phyloP scores from a whole-genome alignment of 106 monocot species.

The Dioscorea dumetorum region DNA sequence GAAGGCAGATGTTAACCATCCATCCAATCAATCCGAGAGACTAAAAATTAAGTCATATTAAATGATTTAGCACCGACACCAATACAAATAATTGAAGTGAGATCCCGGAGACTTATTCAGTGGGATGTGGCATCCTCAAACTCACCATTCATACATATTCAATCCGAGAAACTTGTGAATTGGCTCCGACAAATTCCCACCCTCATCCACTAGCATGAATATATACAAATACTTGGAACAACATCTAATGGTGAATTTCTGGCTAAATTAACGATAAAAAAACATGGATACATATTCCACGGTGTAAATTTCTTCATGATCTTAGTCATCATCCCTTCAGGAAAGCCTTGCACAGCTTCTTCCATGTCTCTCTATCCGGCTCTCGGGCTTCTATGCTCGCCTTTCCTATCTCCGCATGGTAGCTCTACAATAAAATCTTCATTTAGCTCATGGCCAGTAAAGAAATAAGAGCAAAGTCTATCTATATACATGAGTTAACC shows the following conservation, averaged over 20 bases:
- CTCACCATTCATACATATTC: neutral
- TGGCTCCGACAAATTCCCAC: neutral
- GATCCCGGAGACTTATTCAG: neutral
- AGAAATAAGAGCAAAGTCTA: no score
- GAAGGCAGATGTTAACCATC: neutral
- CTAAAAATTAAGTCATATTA: neutral
- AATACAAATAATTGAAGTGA: neutral
- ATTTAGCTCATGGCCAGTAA: neutral
- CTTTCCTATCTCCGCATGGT: conserved; percentile 34
- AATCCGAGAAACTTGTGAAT: neutral
- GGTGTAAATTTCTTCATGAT: neutral
- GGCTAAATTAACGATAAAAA: neutral
- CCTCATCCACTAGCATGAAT: neutral
- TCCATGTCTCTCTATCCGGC: conserved; percentile 38
- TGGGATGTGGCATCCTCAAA: neutral
- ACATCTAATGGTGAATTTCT: no score
- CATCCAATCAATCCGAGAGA: neutral
- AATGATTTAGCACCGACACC: neutral
- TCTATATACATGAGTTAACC: no score
- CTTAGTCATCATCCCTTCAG: conserved; percentile 24
- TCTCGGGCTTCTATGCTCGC: conserved; percentile 20
- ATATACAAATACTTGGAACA: neutral
- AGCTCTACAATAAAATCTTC: conserved; percentile 10
- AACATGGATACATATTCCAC: neutral
- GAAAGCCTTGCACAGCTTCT: conserved; percentile 43